A percentile compares a stretch with the other conserved stretches of the same genome.
Evolutionary conservation across 2,329 filamentous ascomycete genomes (phyloP).

Genomic region (Colletotrichum sp.): DNA sequence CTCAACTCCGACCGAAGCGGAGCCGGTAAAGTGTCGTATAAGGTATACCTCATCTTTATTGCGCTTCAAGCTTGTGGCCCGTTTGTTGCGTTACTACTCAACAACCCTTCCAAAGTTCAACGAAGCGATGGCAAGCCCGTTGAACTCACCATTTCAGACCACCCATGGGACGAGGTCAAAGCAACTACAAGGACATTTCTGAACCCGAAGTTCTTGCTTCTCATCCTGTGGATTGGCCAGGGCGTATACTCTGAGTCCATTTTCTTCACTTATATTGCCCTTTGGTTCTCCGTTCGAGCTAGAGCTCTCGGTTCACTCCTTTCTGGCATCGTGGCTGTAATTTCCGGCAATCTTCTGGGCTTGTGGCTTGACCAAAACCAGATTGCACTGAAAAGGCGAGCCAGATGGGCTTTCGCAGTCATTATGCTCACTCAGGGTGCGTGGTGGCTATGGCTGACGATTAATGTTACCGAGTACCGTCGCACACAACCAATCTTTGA

Average conservation of each 20-base stretch:
- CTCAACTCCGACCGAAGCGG: slow-evolving; percentile 49
- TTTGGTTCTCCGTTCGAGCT: slow-evolving; percentile 56
- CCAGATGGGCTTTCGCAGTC: slow-evolving; percentile 55
- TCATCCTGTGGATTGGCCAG: slow-evolving; percentile 54
- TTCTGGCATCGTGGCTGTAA: slow-evolving; percentile 63
- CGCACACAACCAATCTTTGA: slow-evolving; percentile 55
- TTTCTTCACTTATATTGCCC: slow-evolving; percentile 51
- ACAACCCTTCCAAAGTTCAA: slow-evolving; percentile 49
- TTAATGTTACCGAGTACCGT: slow-evolving; percentile 65
- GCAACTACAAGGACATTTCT: slow-evolving; percentile 51
- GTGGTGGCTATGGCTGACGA: slow-evolving; percentile 73
- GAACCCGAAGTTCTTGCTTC: slow-evolving; percentile 48
- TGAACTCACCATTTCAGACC: slow-evolving; percentile 36
- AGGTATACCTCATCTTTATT: slow-evolving; percentile 44
- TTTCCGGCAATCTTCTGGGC: slow-evolving; percentile 67
- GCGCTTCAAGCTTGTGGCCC: slow-evolving; percentile 49
- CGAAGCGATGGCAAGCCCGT: slow-evolving; percentile 42
- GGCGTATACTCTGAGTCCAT: slow-evolving; percentile 45
- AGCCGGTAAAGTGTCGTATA: slow-evolving; percentile 50
- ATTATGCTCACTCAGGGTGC: slow-evolving; percentile 63
- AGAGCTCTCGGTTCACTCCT: slow-evolving; percentile 49
- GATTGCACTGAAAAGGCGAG: slow-evolving; percentile 55
- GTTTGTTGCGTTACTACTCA: slow-evolving; percentile 48
- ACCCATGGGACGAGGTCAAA: slow-evolving; percentile 61
- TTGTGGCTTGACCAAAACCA: slow-evolving; percentile 61